Percentiles rank a stretch among this genome's conserved stretches.
Evolutionary conservation across 1,139 yeast species (phyloP).

Genomic region (Geotrichum phurueaensis): DNA sequence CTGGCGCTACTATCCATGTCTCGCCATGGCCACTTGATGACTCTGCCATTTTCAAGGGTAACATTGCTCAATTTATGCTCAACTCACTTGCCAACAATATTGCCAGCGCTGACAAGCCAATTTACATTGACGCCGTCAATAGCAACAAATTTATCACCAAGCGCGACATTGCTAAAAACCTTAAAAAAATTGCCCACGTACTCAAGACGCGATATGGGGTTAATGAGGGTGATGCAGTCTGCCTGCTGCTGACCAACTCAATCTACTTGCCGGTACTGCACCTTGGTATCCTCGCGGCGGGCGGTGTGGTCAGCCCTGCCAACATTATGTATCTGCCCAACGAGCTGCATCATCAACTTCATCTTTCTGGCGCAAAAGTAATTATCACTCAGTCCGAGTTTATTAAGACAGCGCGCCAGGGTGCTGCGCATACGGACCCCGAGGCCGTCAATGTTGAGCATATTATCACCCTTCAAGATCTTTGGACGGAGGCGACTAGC

Average conservation of each 20-base stretch:
- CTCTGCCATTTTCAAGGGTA: slow-evolving; percentile 7
- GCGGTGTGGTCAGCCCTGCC: slow-evolving; percentile 37
- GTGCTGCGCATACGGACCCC: slow-evolving; percentile 19
- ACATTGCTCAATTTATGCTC: slow-evolving; percentile 15
- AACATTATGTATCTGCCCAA: slow-evolving; percentile 33
- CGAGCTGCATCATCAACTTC: slow-evolving; percentile 36
- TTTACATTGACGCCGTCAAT: slow-evolving; percentile 16
- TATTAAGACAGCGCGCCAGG: slow-evolving; percentile 27
- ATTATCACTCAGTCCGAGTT: slow-evolving; percentile 28
- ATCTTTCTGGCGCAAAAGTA: slow-evolving; percentile 29
- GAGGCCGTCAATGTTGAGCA: background rate
- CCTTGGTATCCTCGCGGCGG: slow-evolving; percentile 32
- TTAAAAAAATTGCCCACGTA: slow-evolving; percentile 25
- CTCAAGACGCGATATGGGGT: slow-evolving; percentile 26
- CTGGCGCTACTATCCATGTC: slow-evolving; percentile 10
- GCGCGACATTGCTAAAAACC: slow-evolving; percentile 21
- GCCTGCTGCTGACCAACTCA: slow-evolving; percentile 32
- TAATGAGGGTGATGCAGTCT: slow-evolving; percentile 31
- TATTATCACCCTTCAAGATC: slow-evolving; percentile 1
- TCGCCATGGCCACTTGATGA: slow-evolving; percentile 14
- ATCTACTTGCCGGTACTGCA: slow-evolving; percentile 32
- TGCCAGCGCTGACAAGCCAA: slow-evolving; percentile 1
- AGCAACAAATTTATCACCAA: slow-evolving; percentile 20
- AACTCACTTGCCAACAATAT: slow-evolving; percentile 1
- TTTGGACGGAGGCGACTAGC: slow-evolving; percentile 2